Evolutionary conservation across 2,329 filamentous ascomycete genomes (phyloP).

Genomic region (Alternaria angustiovoidea): DNA sequence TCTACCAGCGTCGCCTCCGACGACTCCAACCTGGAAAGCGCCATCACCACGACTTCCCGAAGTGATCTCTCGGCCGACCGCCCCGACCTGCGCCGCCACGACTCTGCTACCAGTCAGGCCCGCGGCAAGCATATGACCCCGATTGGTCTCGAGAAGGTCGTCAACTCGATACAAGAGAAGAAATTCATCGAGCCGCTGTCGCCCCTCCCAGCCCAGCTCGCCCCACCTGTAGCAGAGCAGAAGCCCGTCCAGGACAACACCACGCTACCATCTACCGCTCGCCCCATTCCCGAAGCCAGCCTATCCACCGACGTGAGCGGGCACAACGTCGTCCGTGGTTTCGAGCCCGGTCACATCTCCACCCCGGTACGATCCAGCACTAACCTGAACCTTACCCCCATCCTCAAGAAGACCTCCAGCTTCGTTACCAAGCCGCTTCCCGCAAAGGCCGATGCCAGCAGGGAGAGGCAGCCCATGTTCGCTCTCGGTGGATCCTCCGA

Average conservation of each 20-base stretch:
- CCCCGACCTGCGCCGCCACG: slow-evolving; percentile 73
- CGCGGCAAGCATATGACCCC: slow-evolving; percentile 88
- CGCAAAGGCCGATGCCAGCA: slow-evolving; percentile 53
- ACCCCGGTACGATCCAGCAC: slow-evolving; percentile 71
- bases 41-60: slow-evolving; percentile 57
- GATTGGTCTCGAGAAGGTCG: slow-evolving; percentile 91
- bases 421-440: slow-evolving; percentile 39
- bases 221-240: slow-evolving; percentile 25
- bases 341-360: slow-evolving; percentile 78
- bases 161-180: slow-evolving; percentile 88
- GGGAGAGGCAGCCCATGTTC: slow-evolving; percentile 75
- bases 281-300: slow-evolving; percentile 66
- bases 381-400: slow-evolving; percentile 65
- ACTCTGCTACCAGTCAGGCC: slow-evolving; percentile 74
- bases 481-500: slow-evolving; percentile 82
- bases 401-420: slow-evolving; percentile 63
- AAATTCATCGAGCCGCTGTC: slow-evolving; percentile 69
- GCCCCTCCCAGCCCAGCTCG: slow-evolving; percentile 54
- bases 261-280: slow-evolving; percentile 49
- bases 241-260: slow-evolving; percentile 37
- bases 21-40: slow-evolving; percentile 49
- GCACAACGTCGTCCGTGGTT: slow-evolving; percentile 82
- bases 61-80: slow-evolving; percentile 61
- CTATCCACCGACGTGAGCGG: slow-evolving; percentile 68
- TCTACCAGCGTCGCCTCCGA: slow-evolving; percentile 58